Evolutionary conservation across 176 grass and related monocot genomes (phyloP).

Genomic region (Pontederia paniculata): DNA sequence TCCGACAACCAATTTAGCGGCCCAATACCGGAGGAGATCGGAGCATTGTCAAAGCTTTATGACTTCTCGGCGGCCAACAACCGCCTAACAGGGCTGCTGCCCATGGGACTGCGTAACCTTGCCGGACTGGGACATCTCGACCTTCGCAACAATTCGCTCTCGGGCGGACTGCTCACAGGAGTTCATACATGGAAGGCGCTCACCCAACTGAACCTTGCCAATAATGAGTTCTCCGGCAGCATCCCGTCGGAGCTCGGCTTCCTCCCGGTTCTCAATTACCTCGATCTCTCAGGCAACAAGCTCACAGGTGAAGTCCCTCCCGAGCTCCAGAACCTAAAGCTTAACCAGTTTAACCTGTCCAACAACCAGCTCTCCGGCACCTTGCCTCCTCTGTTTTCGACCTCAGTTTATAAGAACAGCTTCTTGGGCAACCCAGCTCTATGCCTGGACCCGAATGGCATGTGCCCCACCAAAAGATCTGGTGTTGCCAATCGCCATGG

Average conservation of each 20-base stretch:
- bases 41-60: constrained; percentile 1
- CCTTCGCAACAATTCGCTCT: constrained; percentile 14
- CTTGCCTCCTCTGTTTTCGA: background rate
- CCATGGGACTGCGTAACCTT: background rate
- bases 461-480: background rate
- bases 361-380: constrained; percentile 9
- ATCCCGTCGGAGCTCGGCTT: background rate
- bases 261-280: background rate
- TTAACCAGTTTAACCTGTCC: constrained; percentile 7
- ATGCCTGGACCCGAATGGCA: background rate
- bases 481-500: background rate
- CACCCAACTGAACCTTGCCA: constrained; percentile 11
- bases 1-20: constrained; percentile 4
- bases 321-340: constrained; percentile 8
- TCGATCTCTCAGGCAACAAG: constrained; percentile 1
- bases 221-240: constrained; percentile 8
- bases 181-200: constrained; percentile 6
- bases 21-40: constrained; percentile 4
- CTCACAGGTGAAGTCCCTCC: background rate
- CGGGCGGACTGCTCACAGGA: background rate
- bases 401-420: background rate
- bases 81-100: constrained; percentile 1
- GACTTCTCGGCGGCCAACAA: constrained; percentile 3
- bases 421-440: constrained; percentile 17
- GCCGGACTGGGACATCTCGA: background rate